These are phyloP conservation scores for Globisporangium recalcitrans DNA, from an alignment of 352 stramenopile species.

Conservation along the genomic window DNA sequence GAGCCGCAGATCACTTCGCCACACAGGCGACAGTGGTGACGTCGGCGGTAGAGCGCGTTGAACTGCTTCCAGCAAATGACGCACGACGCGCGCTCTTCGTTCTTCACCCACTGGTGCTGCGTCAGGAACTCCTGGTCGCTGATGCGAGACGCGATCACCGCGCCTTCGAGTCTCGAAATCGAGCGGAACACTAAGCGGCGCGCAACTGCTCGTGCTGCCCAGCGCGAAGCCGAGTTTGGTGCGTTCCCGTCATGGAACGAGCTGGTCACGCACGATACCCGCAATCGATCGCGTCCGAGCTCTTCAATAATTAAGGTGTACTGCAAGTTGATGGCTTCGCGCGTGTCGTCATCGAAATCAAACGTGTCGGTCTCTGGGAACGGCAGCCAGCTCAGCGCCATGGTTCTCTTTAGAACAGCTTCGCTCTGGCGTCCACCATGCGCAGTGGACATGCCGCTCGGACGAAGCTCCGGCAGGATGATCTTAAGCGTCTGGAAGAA, in stretches of 20 bases:
- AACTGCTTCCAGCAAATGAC: constrained; percentile 70
- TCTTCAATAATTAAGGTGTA: constrained; percentile 67
- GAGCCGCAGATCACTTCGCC: constrained; percentile 58
- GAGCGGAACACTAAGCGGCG: constrained; percentile 41
- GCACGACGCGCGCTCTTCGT: constrained; percentile 47
- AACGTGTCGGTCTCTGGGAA: constrained; percentile 25
- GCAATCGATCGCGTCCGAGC: constrained; percentile 35
- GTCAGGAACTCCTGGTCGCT: constrained; percentile 36
- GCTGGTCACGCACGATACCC: constrained; percentile 50
- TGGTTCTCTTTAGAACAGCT: constrained; percentile 47
- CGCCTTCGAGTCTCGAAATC: constrained; percentile 40
- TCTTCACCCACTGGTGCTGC: constrained; percentile 57
- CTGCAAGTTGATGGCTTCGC: constrained; percentile 45
- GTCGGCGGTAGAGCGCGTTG: constrained; percentile 43
- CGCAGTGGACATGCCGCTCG: constrained; percentile 8
- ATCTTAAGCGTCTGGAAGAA: constrained; percentile 67
- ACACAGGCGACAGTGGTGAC: constrained; percentile 64
- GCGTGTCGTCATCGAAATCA: constrained; percentile 1
- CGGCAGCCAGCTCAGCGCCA: constrained; percentile 55
- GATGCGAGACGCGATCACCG: constrained; percentile 41
- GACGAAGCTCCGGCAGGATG: constrained; percentile 35
- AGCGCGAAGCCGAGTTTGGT: constrained; percentile 26
- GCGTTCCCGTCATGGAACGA: constrained; percentile 43
- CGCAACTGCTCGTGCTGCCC: constrained; percentile 34
- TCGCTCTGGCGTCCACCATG: constrained; percentile 28